A percentile compares a stretch with the other conserved stretches of the same genome.
phyloP scores from a whole-genome alignment of 148 eudicot genomes.

The Nepenthes gracilis region DNA sequence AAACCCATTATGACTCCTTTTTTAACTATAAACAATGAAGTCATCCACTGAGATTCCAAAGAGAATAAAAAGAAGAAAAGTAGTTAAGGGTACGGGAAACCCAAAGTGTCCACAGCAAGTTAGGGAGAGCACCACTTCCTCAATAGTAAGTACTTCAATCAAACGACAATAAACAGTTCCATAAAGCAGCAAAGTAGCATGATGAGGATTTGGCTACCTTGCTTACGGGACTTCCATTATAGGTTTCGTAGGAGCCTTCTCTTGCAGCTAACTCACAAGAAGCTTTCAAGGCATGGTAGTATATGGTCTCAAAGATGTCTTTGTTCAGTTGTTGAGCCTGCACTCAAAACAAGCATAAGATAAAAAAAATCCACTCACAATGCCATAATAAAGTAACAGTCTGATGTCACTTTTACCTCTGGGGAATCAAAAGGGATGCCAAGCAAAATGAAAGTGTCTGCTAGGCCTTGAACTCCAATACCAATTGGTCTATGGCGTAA shows the following conservation, averaged over 20 bases:
- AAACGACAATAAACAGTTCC: not conserved
- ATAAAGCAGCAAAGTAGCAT: not conserved
- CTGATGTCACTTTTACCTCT: conserved; percentile 33
- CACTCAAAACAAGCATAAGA: not conserved
- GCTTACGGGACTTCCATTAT: conserved; percentile 77
- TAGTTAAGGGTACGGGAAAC: no score
- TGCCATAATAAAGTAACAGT: not conserved
- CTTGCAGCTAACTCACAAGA: conserved; percentile 77
- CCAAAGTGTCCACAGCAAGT: no score
- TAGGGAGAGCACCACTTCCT: no score
- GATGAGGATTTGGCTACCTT: conserved; percentile 34
- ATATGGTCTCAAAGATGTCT: conserved; percentile 93
- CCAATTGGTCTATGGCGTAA: conserved; percentile 89
- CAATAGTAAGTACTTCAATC: no score
- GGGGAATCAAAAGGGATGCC: conserved; percentile 98
- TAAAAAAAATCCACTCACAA: not conserved
- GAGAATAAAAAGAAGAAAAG: no score
- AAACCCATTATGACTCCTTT: no score
- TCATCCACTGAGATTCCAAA: no score
- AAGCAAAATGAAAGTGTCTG: conserved; percentile 89
- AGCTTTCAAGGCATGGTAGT: conserved; percentile 75
- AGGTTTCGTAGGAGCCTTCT: conserved; percentile 87
- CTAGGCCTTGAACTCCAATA: conserved; percentile 94
- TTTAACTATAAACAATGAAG: no score
- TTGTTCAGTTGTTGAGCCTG: conserved; percentile 95